phyloP scores from a whole-genome alignment of 106 monocot genomes.

The Agapanthus africanus region DNA sequence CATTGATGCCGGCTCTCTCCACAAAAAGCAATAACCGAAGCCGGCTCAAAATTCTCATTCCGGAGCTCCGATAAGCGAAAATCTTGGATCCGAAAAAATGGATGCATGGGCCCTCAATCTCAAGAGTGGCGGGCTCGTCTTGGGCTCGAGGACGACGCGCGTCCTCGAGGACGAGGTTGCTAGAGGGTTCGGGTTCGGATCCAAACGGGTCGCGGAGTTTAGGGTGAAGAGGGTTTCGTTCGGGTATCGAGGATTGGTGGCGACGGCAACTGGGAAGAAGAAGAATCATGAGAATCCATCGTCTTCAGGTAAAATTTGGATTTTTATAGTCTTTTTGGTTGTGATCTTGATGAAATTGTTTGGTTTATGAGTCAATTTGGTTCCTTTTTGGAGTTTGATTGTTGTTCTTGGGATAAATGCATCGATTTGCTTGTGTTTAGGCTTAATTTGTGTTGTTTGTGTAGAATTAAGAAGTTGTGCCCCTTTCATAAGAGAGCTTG shows the following conservation, averaged over 20 bases:
- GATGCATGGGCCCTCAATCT: conserved; percentile 3
- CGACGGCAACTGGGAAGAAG: conserved; percentile 8
- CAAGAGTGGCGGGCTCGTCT: conserved; percentile 3
- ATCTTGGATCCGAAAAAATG: not conserved
- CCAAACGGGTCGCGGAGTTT: conserved; percentile 7
- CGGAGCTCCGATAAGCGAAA: conserved; percentile 4
- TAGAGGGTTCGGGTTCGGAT: conserved; percentile 3
- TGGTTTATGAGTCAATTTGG: not conserved
- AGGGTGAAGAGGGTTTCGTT: not conserved
- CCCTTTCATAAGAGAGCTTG: too few relatives aligned
- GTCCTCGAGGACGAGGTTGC: not conserved
- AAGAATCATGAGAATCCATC: conserved; percentile 7
- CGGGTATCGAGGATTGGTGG: conserved; percentile 1
- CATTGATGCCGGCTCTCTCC: not conserved
- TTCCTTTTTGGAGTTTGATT: not conserved
- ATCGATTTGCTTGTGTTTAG: not conserved
- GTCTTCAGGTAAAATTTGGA: not conserved
- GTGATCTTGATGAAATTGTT: too few relatives aligned
- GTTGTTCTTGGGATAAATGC: not conserved
- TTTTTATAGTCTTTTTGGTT: not conserved
- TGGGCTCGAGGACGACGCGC: not conserved
- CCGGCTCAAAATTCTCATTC: not conserved
- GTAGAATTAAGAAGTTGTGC: not conserved
- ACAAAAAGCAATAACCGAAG: not conserved
- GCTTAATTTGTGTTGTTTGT: not conserved